Conservation (phyloP, 75 land plant genomes). For the Azolla pinnata region DNA sequence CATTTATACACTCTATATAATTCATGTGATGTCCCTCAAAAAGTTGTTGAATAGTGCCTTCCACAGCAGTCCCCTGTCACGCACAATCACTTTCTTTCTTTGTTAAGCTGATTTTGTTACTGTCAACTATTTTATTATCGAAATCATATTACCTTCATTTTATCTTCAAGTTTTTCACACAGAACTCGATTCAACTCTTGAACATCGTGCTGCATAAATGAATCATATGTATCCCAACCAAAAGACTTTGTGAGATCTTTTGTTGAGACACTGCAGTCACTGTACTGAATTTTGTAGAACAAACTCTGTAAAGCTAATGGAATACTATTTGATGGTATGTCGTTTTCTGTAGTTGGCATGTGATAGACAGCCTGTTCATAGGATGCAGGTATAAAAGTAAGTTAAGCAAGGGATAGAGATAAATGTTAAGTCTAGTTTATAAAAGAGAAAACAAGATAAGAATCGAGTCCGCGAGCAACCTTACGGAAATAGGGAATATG, state of each 20-base stretch:
- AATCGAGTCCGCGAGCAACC: no score
- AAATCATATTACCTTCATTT: slow-evolving; percentile 80
- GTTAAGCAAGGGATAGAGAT: no score
- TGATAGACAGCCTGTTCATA: slow-evolving; percentile 27
- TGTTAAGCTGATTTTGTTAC: no score
- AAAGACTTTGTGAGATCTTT: slow-evolving; percentile 67
- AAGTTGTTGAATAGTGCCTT: slow-evolving; percentile 47
- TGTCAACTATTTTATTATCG: no score
- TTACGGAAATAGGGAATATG: slow-evolving; percentile 90
- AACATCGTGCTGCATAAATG: slow-evolving; percentile 59
- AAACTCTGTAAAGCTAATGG: slow-evolving; percentile 44
- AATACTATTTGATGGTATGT: slow-evolving; percentile 42
- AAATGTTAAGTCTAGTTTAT: no score
- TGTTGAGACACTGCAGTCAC: slow-evolving; percentile 57
- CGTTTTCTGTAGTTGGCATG: slow-evolving; percentile 47
- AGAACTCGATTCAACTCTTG: slow-evolving; percentile 61
- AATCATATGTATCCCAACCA: slow-evolving; percentile 52
- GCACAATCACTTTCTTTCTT: no score
- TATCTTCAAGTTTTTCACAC: slow-evolving; percentile 49
- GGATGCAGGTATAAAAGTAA: no score
- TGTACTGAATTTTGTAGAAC: slow-evolving; percentile 54
- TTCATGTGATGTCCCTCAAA: slow-evolving; percentile 64
- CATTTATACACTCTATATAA: slow-evolving; percentile 60
- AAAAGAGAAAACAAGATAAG: no score
- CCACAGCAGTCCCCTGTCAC: slow-evolving; percentile 52